Conservation (phyloP, 2,329 filamentous ascomycete genomes). For the Fusarium sp. region DNA sequence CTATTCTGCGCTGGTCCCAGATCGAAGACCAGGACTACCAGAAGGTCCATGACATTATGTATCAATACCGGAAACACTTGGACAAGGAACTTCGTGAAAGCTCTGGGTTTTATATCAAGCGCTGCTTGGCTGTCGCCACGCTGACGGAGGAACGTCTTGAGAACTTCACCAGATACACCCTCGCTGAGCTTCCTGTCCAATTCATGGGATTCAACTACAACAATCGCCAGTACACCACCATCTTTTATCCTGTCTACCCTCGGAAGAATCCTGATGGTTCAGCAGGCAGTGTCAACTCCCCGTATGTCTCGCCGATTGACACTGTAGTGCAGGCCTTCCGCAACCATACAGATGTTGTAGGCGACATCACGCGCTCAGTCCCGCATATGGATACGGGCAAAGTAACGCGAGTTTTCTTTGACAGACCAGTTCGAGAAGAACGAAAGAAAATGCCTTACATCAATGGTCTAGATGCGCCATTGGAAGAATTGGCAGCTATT, state of each 20-base stretch:
- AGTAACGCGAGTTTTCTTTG: background rate
- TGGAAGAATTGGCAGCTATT: too few species aligned
- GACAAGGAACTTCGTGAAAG: background rate
- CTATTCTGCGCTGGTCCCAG: background rate
- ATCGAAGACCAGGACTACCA: background rate
- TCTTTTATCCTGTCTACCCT: background rate
- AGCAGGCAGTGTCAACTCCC: background rate
- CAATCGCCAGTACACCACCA: background rate
- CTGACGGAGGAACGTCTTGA: background rate
- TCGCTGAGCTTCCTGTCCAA: background rate
- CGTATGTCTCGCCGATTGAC: background rate
- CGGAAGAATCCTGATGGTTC: background rate
- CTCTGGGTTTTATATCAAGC: slow-evolving; percentile 1
- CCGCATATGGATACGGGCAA: background rate
- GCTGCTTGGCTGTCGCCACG: background rate
- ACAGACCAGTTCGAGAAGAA: background rate
- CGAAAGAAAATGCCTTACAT: too few species aligned
- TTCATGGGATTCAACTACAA: background rate
- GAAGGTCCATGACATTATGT: background rate
- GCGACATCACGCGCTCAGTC: background rate
- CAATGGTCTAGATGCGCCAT: fast-evolving
- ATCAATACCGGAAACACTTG: background rate
- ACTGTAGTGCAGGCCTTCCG: background rate
- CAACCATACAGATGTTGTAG: background rate
- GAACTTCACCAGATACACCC: background rate